Conservation (phyloP, 148 eudicot species). For the Rhododendron simsii region DNA sequence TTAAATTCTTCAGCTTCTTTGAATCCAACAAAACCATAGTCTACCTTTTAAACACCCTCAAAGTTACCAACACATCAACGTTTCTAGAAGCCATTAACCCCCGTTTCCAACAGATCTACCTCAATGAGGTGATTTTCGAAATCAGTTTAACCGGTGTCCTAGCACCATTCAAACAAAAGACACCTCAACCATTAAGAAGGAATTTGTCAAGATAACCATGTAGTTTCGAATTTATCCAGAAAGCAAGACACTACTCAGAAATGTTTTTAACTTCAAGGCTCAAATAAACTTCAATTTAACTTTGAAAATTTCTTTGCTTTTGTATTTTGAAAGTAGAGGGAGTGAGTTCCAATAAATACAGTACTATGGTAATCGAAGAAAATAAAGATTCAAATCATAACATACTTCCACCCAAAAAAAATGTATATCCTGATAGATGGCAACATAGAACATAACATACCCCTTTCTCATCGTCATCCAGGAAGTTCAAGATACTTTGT, state of each 20-base stretch:
- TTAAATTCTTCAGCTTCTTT: background rate
- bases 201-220: background rate
- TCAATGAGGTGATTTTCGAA: background rate
- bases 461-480: constrained; percentile 92
- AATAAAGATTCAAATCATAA: background rate
- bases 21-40: background rate
- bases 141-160: background rate
- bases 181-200: background rate
- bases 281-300: background rate
- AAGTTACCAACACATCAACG: background rate
- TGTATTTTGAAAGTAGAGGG: background rate
- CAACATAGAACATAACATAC: constrained; percentile 38
- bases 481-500: constrained; percentile 64
- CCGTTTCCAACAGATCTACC: background rate
- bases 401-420: background rate
- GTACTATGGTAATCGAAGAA: background rate
- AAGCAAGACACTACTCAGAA: background rate
- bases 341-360: background rate
- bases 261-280: background rate
- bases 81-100: background rate
- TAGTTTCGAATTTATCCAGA: background rate
- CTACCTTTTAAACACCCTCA: background rate
- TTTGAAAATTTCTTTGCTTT: background rate
- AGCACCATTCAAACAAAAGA: background rate
- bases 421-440: background rate